Percentiles rank a stretch among this genome's conserved stretches.
These are phyloP conservation scores for Arachis stenosperma DNA, from an alignment of 306 rosid genomes.

Conservation along the genomic window DNA sequence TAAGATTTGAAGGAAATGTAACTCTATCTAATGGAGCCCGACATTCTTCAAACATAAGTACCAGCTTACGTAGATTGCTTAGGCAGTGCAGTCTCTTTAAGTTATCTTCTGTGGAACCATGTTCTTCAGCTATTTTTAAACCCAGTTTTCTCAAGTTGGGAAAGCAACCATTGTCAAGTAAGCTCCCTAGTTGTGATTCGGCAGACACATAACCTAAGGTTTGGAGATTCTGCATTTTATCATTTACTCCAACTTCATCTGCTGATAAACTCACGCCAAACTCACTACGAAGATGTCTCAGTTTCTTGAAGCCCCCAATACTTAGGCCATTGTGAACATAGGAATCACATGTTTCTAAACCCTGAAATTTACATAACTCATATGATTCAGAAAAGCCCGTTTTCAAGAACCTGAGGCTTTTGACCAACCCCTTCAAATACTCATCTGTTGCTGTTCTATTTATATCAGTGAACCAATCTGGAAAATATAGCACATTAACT, in stretches of 20 bases:
- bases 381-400: neutral
- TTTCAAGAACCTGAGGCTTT: slow-evolving; percentile 12
- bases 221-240: slow-evolving; percentile 9
- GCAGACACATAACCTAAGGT: neutral
- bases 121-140: neutral
- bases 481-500: neutral
- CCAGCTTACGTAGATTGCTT: slow-evolving; percentile 5
- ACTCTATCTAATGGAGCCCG: neutral
- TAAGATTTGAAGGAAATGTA: neutral
- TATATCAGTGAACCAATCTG: no score
- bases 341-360: neutral
- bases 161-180: neutral
- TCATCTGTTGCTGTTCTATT: neutral
- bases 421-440: neutral
- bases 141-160: slow-evolving; percentile 30
- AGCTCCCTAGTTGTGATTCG: neutral
- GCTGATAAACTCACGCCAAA: no score
- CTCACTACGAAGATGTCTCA: neutral
- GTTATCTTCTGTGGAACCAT: neutral
- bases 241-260: neutral
- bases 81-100: neutral
- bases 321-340: no score
- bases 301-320: slow-evolving; percentile 2
- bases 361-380: neutral
- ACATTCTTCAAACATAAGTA: neutral